Evolutionary conservation across 2,329 filamentous ascomycete genomes (phyloP).

Genomic region (Aspergillus udagawae): DNA sequence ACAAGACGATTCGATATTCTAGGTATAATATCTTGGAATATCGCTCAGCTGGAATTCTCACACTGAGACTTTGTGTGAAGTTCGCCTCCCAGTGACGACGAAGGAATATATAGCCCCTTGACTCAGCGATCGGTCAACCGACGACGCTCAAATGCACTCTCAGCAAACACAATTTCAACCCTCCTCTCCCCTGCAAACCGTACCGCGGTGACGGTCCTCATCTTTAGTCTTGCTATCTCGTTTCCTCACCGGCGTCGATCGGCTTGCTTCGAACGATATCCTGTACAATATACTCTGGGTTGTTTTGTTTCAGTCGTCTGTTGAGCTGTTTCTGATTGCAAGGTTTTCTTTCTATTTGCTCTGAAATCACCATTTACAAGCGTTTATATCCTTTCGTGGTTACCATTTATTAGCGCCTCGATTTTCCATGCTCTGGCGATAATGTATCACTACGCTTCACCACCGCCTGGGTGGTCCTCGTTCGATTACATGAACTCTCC

Average conservation of each 20-base stretch:
- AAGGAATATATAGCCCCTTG: slow-evolving; percentile 9
- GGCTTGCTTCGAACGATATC: slow-evolving; percentile 37
- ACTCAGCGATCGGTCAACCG: slow-evolving; percentile 18
- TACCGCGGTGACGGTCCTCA: slow-evolving; percentile 42
- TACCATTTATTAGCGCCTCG: slow-evolving; percentile 13
- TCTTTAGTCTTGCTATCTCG: slow-evolving; percentile 16
- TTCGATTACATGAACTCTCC: slow-evolving; percentile 48
- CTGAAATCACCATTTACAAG: slow-evolving; percentile 14
- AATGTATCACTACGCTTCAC: slow-evolving; percentile 47
- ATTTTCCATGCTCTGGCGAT: slow-evolving; percentile 33
- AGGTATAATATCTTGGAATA: background rate
- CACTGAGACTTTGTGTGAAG: background rate
- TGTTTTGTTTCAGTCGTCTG: slow-evolving; percentile 19
- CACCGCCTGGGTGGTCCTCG: slow-evolving; percentile 46
- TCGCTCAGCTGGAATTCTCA: background rate
- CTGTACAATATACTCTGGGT: slow-evolving; percentile 43
- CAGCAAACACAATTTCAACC: slow-evolving; percentile 34
- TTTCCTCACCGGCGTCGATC: slow-evolving; percentile 29
- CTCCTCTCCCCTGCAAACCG: slow-evolving; percentile 40
- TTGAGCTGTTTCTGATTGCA: slow-evolving; percentile 9
- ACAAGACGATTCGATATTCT: background rate
- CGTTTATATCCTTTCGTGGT: slow-evolving; percentile 3
- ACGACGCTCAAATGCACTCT: slow-evolving; percentile 44
- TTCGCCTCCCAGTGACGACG: slow-evolving; percentile 6
- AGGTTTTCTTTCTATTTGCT: slow-evolving; percentile 14